Conservation (phyloP, 2,329 filamentous ascomycete species). For the Lecanosticta acicola region DNA sequence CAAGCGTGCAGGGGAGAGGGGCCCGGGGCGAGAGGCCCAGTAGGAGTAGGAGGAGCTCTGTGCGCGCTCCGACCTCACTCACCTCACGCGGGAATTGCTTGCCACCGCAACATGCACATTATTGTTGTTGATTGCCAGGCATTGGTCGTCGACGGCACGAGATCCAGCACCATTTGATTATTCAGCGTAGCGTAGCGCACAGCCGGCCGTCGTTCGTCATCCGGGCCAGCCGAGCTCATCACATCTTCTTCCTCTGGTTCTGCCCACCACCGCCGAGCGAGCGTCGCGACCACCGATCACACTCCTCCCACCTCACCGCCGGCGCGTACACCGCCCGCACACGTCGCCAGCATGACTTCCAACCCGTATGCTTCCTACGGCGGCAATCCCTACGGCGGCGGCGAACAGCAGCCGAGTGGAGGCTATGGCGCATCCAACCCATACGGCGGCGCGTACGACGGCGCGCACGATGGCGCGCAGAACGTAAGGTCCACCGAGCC, state of each 20-base stretch:
- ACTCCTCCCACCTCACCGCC: slow-evolving; percentile 3
- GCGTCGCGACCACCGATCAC: slow-evolving; percentile 3
- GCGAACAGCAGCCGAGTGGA: slow-evolving; percentile 52
- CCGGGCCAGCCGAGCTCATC: neutral
- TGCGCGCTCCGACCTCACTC: too few species aligned
- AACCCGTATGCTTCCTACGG: slow-evolving; percentile 53
- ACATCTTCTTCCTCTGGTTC: neutral
- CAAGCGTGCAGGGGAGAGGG: too few species aligned
- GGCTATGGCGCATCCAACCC: slow-evolving; percentile 1
- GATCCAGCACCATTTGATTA: neutral
- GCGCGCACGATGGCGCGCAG: slow-evolving; percentile 17
- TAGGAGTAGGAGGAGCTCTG: too few species aligned
- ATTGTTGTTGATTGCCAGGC: neutral
- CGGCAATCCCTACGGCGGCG: slow-evolving; percentile 58
- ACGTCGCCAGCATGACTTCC: slow-evolving; percentile 48
- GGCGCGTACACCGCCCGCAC: slow-evolving; percentile 4
- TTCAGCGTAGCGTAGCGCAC: neutral
- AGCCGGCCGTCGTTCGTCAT: neutral
- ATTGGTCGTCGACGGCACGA: neutral
- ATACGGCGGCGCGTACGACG: slow-evolving; percentile 31
- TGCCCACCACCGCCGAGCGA: neutral
- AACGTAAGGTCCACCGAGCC: neutral
- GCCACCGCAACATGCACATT: neutral
- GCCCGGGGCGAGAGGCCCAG: too few species aligned
- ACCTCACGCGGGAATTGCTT: too few species aligned